Conservation (phyloP, 257 asterid species). For the Nicotiana paniculata region DNA sequence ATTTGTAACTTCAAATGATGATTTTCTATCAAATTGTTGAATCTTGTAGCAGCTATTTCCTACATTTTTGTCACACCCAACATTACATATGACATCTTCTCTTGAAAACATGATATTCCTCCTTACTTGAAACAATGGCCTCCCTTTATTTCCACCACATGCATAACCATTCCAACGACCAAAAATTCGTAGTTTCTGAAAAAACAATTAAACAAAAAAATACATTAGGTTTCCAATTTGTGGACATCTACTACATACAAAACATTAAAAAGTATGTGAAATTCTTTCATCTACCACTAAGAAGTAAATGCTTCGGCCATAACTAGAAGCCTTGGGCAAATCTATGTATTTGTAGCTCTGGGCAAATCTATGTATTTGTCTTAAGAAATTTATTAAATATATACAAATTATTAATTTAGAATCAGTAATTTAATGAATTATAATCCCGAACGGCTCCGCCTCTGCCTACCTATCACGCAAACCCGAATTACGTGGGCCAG, state of each 20-base stretch:
- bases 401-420: too few species aligned
- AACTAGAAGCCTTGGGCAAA: too few species aligned
- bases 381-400: too few species aligned
- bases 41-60: slow-evolving; percentile 33
- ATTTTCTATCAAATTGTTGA: slow-evolving; percentile 37
- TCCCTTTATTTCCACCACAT: slow-evolving; percentile 28
- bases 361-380: too few species aligned
- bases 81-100: slow-evolving; percentile 27
- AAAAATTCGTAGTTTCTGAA: slow-evolving; percentile 40
- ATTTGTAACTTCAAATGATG: slow-evolving; percentile 45
- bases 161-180: slow-evolving; percentile 55
- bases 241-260: neutral
- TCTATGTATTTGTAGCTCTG: too few species aligned
- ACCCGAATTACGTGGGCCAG: too few species aligned
- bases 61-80: slow-evolving; percentile 26
- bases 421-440: too few species aligned
- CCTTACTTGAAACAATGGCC: slow-evolving; percentile 51
- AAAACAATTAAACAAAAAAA: neutral
- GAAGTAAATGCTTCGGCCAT: too few species aligned
- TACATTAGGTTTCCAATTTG: too few species aligned
- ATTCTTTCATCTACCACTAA: slow-evolving; percentile 32
- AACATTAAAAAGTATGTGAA: too few species aligned
- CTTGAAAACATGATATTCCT: slow-evolving; percentile 29
- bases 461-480: too few species aligned
- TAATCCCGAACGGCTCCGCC: too few species aligned